These are phyloP conservation scores for Solanum hybrid DNA, from an alignment of 305 asterid genomes.

Conservation along the genomic window DNA sequence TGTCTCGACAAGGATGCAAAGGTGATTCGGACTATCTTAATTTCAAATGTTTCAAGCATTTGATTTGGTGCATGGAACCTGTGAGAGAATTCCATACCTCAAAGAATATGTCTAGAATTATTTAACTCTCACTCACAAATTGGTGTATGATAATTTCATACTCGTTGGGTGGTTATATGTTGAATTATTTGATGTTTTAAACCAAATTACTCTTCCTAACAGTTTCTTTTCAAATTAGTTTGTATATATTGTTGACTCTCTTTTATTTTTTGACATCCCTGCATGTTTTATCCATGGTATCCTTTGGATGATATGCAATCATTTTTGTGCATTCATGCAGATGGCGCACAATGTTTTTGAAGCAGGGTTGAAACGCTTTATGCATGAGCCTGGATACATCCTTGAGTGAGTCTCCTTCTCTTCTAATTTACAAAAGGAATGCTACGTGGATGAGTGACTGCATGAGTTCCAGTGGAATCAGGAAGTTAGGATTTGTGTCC, in stretches of 20 bases:
- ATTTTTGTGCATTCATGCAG: constrained; percentile 29
- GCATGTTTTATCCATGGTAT: background rate
- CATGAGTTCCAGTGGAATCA: constrained; percentile 9
- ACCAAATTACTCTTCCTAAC: background rate
- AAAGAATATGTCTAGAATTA: background rate
- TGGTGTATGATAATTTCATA: background rate
- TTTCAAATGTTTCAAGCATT: constrained; percentile 5
- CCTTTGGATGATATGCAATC: background rate
- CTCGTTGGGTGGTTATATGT: background rate
- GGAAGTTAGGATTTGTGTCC: background rate
- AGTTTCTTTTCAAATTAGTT: background rate
- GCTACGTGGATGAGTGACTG: background rate
- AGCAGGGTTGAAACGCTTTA: constrained; percentile 83
- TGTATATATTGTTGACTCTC: background rate
- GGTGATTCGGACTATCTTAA: constrained; percentile 33
- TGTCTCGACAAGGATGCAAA: constrained; percentile 94
- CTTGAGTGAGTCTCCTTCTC: constrained; percentile 69
- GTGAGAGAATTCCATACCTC: background rate
- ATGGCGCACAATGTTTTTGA: constrained; percentile 87
- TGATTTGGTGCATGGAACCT: background rate
- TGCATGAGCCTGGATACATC: constrained; percentile 95
- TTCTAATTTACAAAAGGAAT: background rate
- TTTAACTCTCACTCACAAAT: background rate
- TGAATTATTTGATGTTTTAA: background rate
- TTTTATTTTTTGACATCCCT: background rate